phyloP scores from a whole-genome alignment of 2,329 filamentous ascomycete genomes.

The Verruconis gallopava region DNA sequence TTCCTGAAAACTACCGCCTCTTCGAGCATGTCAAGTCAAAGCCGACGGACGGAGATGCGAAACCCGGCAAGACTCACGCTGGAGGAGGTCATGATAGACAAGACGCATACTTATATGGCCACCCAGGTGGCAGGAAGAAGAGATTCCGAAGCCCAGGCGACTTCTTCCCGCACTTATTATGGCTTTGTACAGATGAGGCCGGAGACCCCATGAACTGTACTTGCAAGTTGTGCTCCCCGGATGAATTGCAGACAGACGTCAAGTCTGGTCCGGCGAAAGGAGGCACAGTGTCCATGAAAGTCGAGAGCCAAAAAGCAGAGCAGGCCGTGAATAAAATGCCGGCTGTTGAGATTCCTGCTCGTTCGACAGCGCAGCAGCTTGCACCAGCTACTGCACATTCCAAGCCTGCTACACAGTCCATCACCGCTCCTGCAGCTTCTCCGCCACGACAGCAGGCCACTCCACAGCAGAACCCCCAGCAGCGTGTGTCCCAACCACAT shows the following conservation, averaged over 20 bases:
- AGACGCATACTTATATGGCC: constrained; percentile 48
- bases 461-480: not conserved
- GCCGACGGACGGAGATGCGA: constrained; percentile 26
- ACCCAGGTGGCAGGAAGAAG: constrained; percentile 43
- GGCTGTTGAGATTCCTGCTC: constrained; percentile 18
- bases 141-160: constrained; percentile 45
- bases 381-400: constrained; percentile 13
- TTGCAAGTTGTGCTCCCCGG: constrained; percentile 44
- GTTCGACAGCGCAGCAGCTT: constrained; percentile 12
- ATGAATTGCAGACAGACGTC: constrained; percentile 32
- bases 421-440: not conserved
- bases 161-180: constrained; percentile 47
- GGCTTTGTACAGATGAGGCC: constrained; percentile 40
- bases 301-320: constrained; percentile 10
- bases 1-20: constrained; percentile 44
- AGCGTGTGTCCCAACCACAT: not conserved
- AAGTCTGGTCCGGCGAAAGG: constrained; percentile 17
- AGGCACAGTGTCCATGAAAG: constrained; percentile 12
- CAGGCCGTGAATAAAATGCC: constrained; percentile 10
- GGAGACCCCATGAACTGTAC: constrained; percentile 42
- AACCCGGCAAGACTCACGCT: constrained; percentile 36
- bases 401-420: not conserved
- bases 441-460: not conserved
- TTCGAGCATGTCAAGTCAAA: constrained; percentile 47
- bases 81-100: constrained; percentile 40